phyloP scores from a whole-genome alignment of 2,329 filamentous ascomycete genomes.

The Colletotrichum gigasporum region DNA sequence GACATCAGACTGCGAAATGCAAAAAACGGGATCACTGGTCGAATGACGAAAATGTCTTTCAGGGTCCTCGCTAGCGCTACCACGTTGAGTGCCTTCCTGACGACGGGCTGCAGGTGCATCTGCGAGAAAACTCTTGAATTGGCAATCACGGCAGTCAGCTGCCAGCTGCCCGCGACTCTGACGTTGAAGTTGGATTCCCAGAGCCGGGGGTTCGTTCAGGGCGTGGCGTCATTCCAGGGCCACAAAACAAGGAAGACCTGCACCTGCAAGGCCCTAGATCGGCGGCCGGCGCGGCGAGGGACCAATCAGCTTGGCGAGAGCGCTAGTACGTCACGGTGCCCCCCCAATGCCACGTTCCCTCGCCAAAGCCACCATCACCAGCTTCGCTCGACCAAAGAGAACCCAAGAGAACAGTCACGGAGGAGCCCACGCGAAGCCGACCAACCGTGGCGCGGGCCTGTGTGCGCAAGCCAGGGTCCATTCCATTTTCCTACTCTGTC shows the following conservation, averaged over 20 bases:
- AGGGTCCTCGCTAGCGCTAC: background rate
- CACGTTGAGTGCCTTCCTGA: background rate
- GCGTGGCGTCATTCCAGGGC: slow-evolving; percentile 29
- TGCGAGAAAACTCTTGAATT: slow-evolving; percentile 5
- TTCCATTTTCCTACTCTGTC: background rate
- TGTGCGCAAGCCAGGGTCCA: slow-evolving; percentile 21
- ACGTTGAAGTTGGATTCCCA: slow-evolving; percentile 23
- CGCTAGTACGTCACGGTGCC: slow-evolving; percentile 17
- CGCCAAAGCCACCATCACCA: slow-evolving; percentile 22
- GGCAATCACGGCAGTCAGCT: slow-evolving; percentile 21
- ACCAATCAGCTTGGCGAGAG: slow-evolving; percentile 23
- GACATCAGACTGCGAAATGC: background rate
- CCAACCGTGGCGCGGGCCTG: slow-evolving; percentile 20
- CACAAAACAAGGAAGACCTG: slow-evolving; percentile 29
- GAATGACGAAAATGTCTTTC: slow-evolving; percentile 18
- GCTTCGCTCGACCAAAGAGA: background rate
- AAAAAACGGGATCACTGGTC: background rate
- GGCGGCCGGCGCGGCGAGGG: slow-evolving; percentile 6
- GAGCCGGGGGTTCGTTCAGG: slow-evolving; percentile 11
- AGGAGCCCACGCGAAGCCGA: slow-evolving; percentile 7
- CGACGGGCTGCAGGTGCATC: slow-evolving; percentile 3
- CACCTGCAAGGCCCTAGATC: slow-evolving; percentile 27
- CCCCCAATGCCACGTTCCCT: background rate
- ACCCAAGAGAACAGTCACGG: background rate
- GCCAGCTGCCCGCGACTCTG: background rate